phyloP scores from a whole-genome alignment of 352 stramenopile genomes.

The Phytophthora pini region DNA sequence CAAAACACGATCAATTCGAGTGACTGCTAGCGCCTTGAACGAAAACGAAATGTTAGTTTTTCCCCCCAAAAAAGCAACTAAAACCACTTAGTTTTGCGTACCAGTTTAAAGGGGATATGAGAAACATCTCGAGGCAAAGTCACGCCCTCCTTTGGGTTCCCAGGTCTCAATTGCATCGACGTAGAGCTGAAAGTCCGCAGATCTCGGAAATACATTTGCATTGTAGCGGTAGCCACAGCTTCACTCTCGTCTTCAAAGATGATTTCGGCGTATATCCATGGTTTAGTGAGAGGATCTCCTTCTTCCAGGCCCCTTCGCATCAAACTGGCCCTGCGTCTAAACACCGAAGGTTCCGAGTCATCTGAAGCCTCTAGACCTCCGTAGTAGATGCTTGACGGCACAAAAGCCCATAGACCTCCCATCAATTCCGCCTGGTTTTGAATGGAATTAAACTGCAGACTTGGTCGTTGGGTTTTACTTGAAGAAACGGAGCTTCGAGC shows the following conservation, averaged over 20 bases:
- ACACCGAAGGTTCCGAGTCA: no score
- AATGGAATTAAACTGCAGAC: constrained; percentile 14
- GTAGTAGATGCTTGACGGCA: constrained; percentile 29
- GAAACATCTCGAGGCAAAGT: constrained; percentile 25
- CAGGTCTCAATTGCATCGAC: no score
- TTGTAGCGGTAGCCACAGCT: neutral
- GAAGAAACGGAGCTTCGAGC: constrained; percentile 16
- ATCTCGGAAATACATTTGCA: constrained; percentile 46
- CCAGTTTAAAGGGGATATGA: constrained; percentile 43
- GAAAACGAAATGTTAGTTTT: no score
- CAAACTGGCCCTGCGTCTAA: constrained; percentile 20
- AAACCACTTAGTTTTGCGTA: constrained; percentile 15
- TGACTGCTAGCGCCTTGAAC: constrained; percentile 26
- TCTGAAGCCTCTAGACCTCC: neutral
- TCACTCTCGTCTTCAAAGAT: constrained; percentile 38
- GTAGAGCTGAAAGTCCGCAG: constrained; percentile 36
- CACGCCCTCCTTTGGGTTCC: neutral
- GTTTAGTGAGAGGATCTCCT: neutral
- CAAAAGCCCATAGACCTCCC: constrained; percentile 33
- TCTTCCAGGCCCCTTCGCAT: constrained; percentile 24
- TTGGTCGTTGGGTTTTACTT: no score
- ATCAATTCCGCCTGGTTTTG: constrained; percentile 15
- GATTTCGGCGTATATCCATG: constrained; percentile 66
- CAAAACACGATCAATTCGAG: constrained; percentile 51
- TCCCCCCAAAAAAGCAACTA: no score